phyloP scores from a whole-genome alignment of 75 land plant species.

The Pinus albicaulis region DNA sequence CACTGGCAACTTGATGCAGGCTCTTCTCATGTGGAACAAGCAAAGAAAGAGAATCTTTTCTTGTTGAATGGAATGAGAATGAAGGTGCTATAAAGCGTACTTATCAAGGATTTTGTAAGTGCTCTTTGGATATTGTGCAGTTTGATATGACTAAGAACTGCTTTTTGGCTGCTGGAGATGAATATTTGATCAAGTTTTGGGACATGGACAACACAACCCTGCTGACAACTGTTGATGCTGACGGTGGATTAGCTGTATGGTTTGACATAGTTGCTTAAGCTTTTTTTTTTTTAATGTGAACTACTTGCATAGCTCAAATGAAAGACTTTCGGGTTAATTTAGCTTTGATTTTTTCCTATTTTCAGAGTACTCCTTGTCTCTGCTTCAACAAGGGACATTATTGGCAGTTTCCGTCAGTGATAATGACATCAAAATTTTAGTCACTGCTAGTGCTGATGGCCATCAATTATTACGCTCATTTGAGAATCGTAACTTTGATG shows the following conservation, averaged over 20 bases:
- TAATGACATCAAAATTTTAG: conserved; percentile 77
- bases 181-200: conserved; percentile 81
- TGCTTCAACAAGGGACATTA: conserved; percentile 82
- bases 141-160: conserved; percentile 80
- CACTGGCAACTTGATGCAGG: conserved; percentile 28
- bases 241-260: conserved; percentile 72
- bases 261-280: conserved; percentile 10
- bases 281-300: not conserved
- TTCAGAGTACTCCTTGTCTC: conserved; percentile 67
- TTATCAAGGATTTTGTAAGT: conserved; percentile 74
- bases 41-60: conserved; percentile 81
- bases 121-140: conserved; percentile 69
- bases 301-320: not conserved
- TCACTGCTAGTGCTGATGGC: conserved; percentile 73
- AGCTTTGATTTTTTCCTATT: conserved; percentile 3
- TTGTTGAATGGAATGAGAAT: conserved; percentile 96
- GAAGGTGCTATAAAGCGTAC: conserved; percentile 84
- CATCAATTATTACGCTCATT: conserved; percentile 48
- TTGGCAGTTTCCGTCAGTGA: conserved; percentile 84
- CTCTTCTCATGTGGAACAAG: conserved; percentile 93
- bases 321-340: not conserved
- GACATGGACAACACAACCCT: conserved; percentile 80
- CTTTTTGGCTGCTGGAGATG: conserved; percentile 89
- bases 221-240: conserved; percentile 73
- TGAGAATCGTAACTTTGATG: conserved; percentile 60